Conservation (phyloP, 164 flowering plant species). For the Brasenia schreberi region DNA sequence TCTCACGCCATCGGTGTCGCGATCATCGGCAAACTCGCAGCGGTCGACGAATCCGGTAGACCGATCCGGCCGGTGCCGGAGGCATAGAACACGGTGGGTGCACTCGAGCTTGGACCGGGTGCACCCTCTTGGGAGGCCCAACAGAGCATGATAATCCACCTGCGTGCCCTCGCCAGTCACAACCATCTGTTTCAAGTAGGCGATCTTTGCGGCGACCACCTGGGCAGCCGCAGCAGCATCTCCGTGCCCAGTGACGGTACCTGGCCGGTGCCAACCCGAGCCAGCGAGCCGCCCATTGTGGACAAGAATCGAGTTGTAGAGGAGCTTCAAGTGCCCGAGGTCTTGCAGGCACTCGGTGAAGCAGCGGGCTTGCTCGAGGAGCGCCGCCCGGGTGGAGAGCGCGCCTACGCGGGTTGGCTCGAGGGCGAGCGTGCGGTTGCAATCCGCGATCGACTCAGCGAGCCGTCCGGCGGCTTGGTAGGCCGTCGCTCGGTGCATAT, state of each 20-base stretch:
- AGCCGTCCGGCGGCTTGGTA: constrained; percentile 57
- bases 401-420: constrained; percentile 71
- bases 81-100: constrained; percentile 56
- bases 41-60: constrained; percentile 48
- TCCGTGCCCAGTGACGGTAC: too few relatives aligned
- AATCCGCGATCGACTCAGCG: constrained; percentile 79
- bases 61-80: constrained; percentile 76
- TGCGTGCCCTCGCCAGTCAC: not conserved
- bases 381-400: constrained; percentile 46
- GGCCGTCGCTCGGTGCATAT: constrained; percentile 67
- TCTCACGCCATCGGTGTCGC: constrained; percentile 51
- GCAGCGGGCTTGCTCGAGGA: constrained; percentile 63
- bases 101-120: constrained; percentile 74
- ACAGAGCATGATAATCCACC: constrained; percentile 68
- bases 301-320: constrained; percentile 67
- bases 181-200: too few relatives aligned
- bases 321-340: constrained; percentile 80
- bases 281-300: constrained; percentile 36
- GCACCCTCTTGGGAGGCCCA: constrained; percentile 82
- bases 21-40: constrained; percentile 63
- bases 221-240: too few relatives aligned
- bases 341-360: constrained; percentile 84
- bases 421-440: constrained; percentile 68
- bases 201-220: too few relatives aligned
- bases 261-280: constrained; percentile 25